Evolutionary conservation across 768 basidiomycete genomes (phyloP).

Genomic region (Mycena galopus): DNA sequence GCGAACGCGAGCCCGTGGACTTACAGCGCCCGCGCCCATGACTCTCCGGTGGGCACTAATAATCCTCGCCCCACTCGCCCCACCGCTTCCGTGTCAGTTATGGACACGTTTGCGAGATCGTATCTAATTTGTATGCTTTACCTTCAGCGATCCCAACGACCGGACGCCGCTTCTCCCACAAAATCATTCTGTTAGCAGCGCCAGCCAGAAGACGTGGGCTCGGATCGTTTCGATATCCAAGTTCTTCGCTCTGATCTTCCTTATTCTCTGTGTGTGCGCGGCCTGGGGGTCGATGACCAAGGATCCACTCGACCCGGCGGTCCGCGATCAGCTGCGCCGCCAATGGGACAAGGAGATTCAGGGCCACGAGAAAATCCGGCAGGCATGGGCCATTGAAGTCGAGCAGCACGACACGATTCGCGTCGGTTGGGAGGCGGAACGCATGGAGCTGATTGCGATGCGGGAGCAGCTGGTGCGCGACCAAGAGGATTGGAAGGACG

Average conservation of each 20-base stretch:
- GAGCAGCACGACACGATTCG: conserved; percentile 6
- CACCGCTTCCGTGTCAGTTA: not conserved
- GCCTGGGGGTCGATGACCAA: not conserved
- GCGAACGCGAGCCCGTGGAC: not conserved
- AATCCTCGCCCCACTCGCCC: not conserved
- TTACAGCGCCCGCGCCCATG: not conserved
- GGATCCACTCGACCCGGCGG: not conserved
- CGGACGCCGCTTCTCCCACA: not conserved
- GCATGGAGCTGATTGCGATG: not conserved
- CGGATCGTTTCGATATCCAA: not conserved
- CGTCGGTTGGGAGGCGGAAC: conserved; percentile 16
- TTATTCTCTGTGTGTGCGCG: no score
- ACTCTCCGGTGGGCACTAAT: not conserved
- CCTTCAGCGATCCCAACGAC: not conserved
- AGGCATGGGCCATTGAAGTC: not conserved
- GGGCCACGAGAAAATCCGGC: not conserved
- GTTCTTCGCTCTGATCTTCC: not conserved
- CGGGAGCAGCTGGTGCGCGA: conserved; percentile 17
- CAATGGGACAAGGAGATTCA: conserved; percentile 11
- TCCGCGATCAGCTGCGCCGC: not conserved
- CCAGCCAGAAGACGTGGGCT: not conserved
- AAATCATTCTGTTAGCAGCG: not conserved
- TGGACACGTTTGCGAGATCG: no score
- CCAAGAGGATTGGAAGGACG: conserved; percentile 6
- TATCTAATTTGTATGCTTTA: not conserved